Conservation (phyloP, 306 rosid genomes). For the Hippophae gyantsensis region DNA sequence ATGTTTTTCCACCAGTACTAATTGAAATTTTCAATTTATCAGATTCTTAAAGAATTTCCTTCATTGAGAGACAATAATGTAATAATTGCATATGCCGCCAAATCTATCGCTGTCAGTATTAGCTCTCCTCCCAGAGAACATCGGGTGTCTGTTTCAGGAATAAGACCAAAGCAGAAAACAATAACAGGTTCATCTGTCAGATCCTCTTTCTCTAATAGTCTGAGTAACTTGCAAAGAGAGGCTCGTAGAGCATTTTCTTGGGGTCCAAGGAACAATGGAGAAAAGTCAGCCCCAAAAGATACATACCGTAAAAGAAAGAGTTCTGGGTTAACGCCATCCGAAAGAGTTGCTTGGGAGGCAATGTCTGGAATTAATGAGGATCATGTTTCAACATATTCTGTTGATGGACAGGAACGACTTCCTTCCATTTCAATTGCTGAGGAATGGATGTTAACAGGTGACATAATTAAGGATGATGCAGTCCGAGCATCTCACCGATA, state of each 20-base stretch:
- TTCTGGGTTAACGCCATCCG: conserved; percentile 87
- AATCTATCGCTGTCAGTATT: conserved; percentile 71
- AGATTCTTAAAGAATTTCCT: conserved; percentile 91
- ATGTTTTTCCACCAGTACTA: not conserved
- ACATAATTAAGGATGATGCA: conserved; percentile 57
- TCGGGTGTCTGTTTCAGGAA: conserved; percentile 70
- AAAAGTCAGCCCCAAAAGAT: conserved; percentile 73
- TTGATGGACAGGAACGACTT: conserved; percentile 90
- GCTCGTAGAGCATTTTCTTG: conserved; percentile 96
- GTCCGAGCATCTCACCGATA: conserved; percentile 80
- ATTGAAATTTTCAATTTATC: conserved; percentile 9
- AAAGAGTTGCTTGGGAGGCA: conserved; percentile 94
- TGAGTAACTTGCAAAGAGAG: conserved; percentile 89
- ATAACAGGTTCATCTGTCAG: conserved; percentile 53
- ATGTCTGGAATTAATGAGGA: conserved; percentile 99
- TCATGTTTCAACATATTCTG: conserved; percentile 53
- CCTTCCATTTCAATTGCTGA: conserved; percentile 80
- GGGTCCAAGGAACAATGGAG: conserved; percentile 77
- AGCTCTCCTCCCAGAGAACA: conserved; percentile 87
- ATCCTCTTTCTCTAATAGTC: conserved; percentile 74
- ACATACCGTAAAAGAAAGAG: conserved; percentile 85
- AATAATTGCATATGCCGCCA: conserved; percentile 67
- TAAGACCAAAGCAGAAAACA: conserved; percentile 71
- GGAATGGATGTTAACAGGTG: conserved; percentile 98
- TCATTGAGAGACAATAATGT: conserved; percentile 68